Evolutionary conservation across 2,329 filamentous ascomycete species (phyloP).

Genomic region (Paecilomyces fulvus): DNA sequence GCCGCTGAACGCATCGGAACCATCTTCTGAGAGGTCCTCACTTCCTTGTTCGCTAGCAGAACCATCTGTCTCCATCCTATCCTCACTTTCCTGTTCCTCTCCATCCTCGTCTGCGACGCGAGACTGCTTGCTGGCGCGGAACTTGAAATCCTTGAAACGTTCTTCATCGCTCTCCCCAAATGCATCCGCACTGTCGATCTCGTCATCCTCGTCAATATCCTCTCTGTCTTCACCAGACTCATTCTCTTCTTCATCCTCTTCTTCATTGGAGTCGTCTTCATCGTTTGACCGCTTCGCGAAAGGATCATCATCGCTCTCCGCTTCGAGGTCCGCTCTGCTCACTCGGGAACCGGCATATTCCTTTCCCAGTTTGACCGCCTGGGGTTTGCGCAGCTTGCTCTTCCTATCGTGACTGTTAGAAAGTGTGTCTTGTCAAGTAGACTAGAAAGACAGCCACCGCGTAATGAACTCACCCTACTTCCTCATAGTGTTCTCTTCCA

Average conservation of each 20-base stretch:
- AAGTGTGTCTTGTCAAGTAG: conserved; percentile 1
- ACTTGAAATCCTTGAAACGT: conserved; percentile 12
- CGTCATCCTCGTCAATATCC: conserved; percentile 19
- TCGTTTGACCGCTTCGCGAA: conserved; percentile 30
- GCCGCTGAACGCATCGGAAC: conserved; percentile 1
- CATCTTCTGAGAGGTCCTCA: conserved; percentile 13
- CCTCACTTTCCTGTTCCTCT: conserved; percentile 1
- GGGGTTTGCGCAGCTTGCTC: conserved; percentile 71
- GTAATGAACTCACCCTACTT: conserved; percentile 52
- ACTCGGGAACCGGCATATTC: conserved; percentile 73
- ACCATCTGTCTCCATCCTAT: conserved; percentile 1
- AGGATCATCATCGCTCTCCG: conserved; percentile 45
- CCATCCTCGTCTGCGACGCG: background rate
- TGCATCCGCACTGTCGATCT: conserved; percentile 16
- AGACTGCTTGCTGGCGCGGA: conserved; percentile 13
- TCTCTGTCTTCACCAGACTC: conserved; percentile 8
- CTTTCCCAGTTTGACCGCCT: conserved; percentile 61
- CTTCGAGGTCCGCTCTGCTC: conserved; percentile 58
- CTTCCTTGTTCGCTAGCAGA: background rate
- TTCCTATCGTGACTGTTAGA: conserved; percentile 45
- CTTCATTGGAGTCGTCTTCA: conserved; percentile 26
- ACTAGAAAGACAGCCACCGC: background rate
- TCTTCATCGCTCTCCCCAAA: conserved; percentile 15
- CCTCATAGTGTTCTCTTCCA: conserved; percentile 79
- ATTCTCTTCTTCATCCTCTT: conserved; percentile 18